Evolutionary conservation across 2,329 filamentous ascomycete species (phyloP).

Genomic region (Lachnellula cervina): DNA sequence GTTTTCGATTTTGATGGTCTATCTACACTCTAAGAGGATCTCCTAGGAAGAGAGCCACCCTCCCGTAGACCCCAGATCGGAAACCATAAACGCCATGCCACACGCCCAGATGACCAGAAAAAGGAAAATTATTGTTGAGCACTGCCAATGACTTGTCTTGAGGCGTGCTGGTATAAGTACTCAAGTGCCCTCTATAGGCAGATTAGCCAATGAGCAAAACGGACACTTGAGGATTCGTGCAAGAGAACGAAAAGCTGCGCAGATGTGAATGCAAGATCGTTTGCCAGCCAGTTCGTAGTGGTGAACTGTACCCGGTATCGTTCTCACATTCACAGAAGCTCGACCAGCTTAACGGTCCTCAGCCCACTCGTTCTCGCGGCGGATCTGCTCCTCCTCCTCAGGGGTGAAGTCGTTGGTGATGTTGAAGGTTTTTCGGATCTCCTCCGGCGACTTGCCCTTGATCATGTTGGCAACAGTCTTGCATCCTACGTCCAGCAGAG

Average conservation of each 20-base stretch:
- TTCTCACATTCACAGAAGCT: neutral
- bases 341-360: slow-evolving; percentile 63
- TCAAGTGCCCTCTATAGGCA: no score
- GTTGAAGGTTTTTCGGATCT: slow-evolving; percentile 99
- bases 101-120: neutral
- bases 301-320: neutral
- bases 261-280: no score
- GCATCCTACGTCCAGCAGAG: slow-evolving; percentile 93
- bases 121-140: neutral
- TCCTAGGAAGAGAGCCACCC: slow-evolving; percentile 2
- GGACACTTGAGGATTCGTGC: no score
- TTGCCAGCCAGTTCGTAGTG: neutral
- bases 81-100: slow-evolving; percentile 15
- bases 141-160: no score
- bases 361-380: slow-evolving; percentile 86
- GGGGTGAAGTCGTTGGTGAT: slow-evolving; percentile 99
- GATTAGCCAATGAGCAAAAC: no score
- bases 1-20: slow-evolving; percentile 6
- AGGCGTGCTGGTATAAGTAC: no score
- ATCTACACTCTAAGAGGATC: slow-evolving; percentile 10
- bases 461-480: slow-evolving; percentile 99
- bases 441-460: slow-evolving; percentile 99
- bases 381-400: slow-evolving; percentile 97
- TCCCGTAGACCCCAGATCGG: slow-evolving; percentile 8
- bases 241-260: no score